Base-by-base conservation (phyloP, 345 rosid genomes). In the Moringa oleifera region DNA sequence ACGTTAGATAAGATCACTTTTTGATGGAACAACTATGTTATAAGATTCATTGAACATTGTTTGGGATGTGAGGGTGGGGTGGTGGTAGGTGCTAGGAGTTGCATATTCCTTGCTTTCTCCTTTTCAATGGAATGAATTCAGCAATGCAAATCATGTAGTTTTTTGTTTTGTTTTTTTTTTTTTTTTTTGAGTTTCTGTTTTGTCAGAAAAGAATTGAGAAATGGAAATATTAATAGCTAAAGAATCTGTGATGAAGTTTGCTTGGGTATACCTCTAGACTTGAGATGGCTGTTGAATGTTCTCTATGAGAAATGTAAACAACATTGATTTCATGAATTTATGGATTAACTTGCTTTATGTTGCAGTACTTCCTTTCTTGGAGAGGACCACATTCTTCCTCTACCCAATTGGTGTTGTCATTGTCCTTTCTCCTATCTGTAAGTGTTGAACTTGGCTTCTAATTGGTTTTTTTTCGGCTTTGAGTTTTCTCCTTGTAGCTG, bases 331-430 rank as follows among this genome's bases (percentile, higher is more conserved):
- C n/a, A n/a, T n/a, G n/a, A n/a, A n/a, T n/a, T n/a, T n/a, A n/a
- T n/a, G n/a, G n/a, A n/a, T n/a, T 11, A 41, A 7, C 47, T 68
- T 51, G 24, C 56, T 18, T 67, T 57, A 2, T 25, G 47, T 37
- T 77, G 77, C 88, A 91, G 99, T 91, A 55, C 83, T 95, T 36
- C 99, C 99, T 37, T 95, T 95, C 80, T 69, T 95, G 81, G 99
- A 95, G 81, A 85, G 93, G 72, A 91, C 99, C 50, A 85, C 97
- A 0, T 91, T 91, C 80, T 95, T 91, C 78, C 88, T 95, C 31
- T 95, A 95, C 72, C 99, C 99, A 67, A 91, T 95, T 13, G 96
- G 96, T 22, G 70, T 75, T 25, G 80, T 79, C 51, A 83, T 95
- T 37, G 91, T 85, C 71, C 86, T 95, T 20, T 85, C 89, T 12